Evolutionary conservation across 164 flowering plant species (phyloP), one percentile per base, ranked within the genome.

Genomic region (Piper betle): DNA sequence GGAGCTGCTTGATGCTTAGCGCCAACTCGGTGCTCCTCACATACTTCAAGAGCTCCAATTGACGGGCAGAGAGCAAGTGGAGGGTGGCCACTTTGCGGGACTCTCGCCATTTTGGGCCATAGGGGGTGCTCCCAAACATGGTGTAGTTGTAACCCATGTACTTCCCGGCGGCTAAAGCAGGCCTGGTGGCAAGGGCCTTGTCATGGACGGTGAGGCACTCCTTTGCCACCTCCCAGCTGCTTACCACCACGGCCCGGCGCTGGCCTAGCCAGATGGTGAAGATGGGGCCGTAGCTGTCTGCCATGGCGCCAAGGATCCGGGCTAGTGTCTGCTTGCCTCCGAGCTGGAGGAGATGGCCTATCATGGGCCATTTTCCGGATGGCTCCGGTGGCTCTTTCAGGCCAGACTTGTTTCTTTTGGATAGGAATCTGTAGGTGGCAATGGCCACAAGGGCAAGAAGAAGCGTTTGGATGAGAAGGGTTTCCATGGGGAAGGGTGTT

Each of bases 141-240:
- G 64, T 60, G 15, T 46, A 55, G 33, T 25, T 25, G 33, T 25
- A 25, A 25, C 33, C 33, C 33, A 25, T 25, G 59, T 39, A 20
- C 63, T 66, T 46, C 3, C 53, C 60, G 25, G 18, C 59, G 2
- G 48, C 55, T 41, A 10, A 9, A 15, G 1, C 18, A 2, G 74
- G 67, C 6, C 67, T 59, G 53, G 46, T 43, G 50, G 74, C 66
- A 12, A 71, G 37, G 55, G 33, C 58, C 60, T 33, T 55, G 52
- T 66, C 74, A 20, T 66, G 54, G 37, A 20, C 60, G 16, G 71
- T 67, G 64, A 66, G 64, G 56, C 74, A 71, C 39, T 71, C 74
- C 67, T 61, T 67, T 11, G 67, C 71, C 12, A 57, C 17, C 42
- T 71, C 64, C 43, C 39, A 42, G 57, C 52, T 53, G 39, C 68